These are phyloP conservation scores for Piloderma croceum DNA, from an alignment of 768 basidiomycete genomes.

Conservation along the genomic window DNA sequence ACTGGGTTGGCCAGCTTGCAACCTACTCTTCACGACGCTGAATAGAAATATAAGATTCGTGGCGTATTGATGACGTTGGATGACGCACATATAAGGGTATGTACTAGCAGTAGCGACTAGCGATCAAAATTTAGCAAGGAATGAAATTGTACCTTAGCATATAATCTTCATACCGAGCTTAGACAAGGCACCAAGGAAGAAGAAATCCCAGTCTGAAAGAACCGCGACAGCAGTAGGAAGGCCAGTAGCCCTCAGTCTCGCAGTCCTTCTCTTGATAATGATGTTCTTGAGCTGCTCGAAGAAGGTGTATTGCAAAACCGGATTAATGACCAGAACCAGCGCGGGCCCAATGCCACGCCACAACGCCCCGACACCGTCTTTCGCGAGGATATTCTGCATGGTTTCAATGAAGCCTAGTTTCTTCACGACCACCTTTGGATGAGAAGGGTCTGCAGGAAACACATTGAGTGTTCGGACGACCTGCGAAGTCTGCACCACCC, in stretches of 20 bases:
- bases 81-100: constrained; percentile 68
- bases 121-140: constrained; percentile 1
- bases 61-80: background rate
- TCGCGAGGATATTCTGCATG: constrained; percentile 59
- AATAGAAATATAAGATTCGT: constrained; percentile 1
- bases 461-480: constrained; percentile 55
- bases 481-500: constrained; percentile 94
- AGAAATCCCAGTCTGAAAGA: constrained; percentile 85
- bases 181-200: constrained; percentile 89
- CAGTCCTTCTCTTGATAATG: constrained; percentile 58
- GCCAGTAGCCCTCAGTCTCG: constrained; percentile 43
- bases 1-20: constrained; percentile 67
- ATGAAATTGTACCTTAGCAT: background rate
- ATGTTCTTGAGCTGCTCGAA: constrained; percentile 95
- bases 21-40: constrained; percentile 69
- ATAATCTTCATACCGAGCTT: constrained; percentile 60
- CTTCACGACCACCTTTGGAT: constrained; percentile 29
- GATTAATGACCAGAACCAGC: constrained; percentile 90
- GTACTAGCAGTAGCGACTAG: constrained; percentile 47
- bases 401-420: constrained; percentile 64
- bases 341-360: constrained; percentile 94
- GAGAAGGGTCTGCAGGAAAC: constrained; percentile 22
- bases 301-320: constrained; percentile 87
- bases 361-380: constrained; percentile 76
- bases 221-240: constrained; percentile 39